Percentiles rank a stretch among this genome's conserved stretches.
Conservation (phyloP, 2,329 filamentous ascomycete genomes). For the Polychaeton citri region DNA sequence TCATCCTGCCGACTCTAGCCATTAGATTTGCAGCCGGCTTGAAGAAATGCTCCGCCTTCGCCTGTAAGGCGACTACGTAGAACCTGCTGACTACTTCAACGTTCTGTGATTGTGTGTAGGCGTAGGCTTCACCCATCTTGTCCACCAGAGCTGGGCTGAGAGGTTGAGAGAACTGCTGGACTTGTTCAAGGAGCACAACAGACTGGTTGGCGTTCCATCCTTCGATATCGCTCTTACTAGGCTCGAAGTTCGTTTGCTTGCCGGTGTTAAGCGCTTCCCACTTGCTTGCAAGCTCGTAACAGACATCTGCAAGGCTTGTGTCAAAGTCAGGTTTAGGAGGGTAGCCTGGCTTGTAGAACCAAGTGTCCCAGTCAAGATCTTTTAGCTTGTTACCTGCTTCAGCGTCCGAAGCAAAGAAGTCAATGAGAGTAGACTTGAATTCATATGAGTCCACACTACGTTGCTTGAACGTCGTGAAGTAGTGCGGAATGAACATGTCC, state of each 20-base stretch:
- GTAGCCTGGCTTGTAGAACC: slow-evolving; percentile 78
- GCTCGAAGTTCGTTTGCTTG: slow-evolving; percentile 36
- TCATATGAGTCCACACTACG: slow-evolving; percentile 89
- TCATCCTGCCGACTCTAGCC: slow-evolving; percentile 82
- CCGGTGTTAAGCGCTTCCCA: slow-evolving; percentile 49
- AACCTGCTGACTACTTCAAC: slow-evolving; percentile 76
- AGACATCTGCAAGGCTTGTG: slow-evolving; percentile 71
- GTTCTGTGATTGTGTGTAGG: slow-evolving; percentile 61
- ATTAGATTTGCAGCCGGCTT: slow-evolving; percentile 60
- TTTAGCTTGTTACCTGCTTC: slow-evolving; percentile 50
- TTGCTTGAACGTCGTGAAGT: slow-evolving; percentile 72
- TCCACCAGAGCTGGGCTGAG: slow-evolving; percentile 54
- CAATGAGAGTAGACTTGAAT: slow-evolving; percentile 76
- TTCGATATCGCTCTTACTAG: slow-evolving; percentile 54
- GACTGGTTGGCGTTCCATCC: slow-evolving; percentile 75
- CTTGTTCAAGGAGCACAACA: slow-evolving; percentile 74
- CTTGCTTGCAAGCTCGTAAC: slow-evolving; percentile 67
- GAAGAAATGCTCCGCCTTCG: slow-evolving; percentile 57
- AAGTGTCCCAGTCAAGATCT: slow-evolving; percentile 74
- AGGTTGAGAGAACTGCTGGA: slow-evolving; percentile 54
- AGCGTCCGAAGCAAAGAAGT: slow-evolving; percentile 65
- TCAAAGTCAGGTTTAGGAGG: slow-evolving; percentile 88
- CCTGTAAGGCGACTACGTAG: slow-evolving; percentile 64
- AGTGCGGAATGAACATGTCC: slow-evolving; percentile 90
- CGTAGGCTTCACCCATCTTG: slow-evolving; percentile 62